phyloP scores from a whole-genome alignment of 1,139 yeast species.

The Geotrichum siamense region DNA sequence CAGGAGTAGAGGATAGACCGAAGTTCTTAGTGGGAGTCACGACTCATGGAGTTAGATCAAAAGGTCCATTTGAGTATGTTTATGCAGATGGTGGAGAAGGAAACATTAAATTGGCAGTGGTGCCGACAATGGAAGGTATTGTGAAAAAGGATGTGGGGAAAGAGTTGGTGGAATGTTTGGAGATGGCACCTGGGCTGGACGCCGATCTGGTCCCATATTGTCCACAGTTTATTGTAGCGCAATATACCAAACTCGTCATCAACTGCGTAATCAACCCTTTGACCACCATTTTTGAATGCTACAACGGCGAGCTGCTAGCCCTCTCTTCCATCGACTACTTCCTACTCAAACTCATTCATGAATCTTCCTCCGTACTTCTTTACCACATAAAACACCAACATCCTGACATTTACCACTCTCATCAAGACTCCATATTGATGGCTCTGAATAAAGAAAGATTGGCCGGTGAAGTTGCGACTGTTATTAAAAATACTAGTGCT shows the following conservation, averaged over 20 bases:
- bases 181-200: conserved; percentile 31
- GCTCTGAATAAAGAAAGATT: conserved; percentile 32
- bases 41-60: conserved; percentile 66
- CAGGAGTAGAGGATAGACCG: conserved; percentile 42
- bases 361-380: conserved; percentile 26
- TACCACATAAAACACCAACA: conserved; percentile 30
- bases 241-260: conserved; percentile 66
- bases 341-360: conserved; percentile 26
- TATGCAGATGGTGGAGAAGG: conserved; percentile 76
- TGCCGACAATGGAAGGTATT: background rate
- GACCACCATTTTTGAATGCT: conserved; percentile 59
- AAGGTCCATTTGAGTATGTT: conserved; percentile 34
- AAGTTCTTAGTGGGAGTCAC: conserved; percentile 64
- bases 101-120: conserved; percentile 40
- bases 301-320: conserved; percentile 58
- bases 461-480: conserved; percentile 42
- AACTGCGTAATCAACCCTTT: conserved; percentile 73
- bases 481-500: conserved; percentile 42
- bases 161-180: conserved; percentile 9
- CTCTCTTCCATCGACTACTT: conserved; percentile 19
- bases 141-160: background rate
- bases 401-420: conserved; percentile 18
- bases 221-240: conserved; percentile 52
- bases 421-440: conserved; percentile 2
- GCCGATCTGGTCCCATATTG: conserved; percentile 42